Conservation (phyloP, 306 rosid species). For the Fragaria vesca region DNA sequence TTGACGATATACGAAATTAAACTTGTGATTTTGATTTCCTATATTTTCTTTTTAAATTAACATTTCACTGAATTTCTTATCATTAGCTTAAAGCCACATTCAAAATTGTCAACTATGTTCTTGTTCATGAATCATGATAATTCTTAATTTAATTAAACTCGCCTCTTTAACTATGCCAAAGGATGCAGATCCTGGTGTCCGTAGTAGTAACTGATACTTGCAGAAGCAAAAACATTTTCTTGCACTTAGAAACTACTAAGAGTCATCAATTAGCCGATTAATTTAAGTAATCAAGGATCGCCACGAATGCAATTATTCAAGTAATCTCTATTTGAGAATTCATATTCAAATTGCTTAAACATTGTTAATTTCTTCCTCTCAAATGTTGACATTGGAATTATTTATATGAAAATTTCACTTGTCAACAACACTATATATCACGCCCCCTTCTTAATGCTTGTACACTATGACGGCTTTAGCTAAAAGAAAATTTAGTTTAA, state of each 20-base stretch:
- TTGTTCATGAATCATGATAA: background rate
- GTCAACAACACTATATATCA: constrained; percentile 1
- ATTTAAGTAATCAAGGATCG: background rate
- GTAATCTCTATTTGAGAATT: background rate
- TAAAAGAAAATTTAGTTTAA: background rate
- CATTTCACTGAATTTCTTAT: too few species aligned
- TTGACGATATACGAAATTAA: background rate
- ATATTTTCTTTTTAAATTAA: too few species aligned
- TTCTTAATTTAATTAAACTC: background rate
- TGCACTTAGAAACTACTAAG: background rate
- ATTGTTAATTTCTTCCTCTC: background rate
- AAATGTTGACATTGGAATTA: constrained; percentile 4
- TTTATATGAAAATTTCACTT: background rate
- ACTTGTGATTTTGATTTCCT: too few species aligned
- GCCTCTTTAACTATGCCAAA: background rate
- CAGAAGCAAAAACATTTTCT: background rate
- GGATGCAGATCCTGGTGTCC: background rate
- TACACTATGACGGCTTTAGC: constrained; percentile 12
- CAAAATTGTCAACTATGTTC: background rate
- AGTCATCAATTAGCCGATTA: background rate
- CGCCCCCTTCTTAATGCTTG: background rate
- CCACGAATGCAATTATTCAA: background rate
- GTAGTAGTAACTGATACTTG: background rate
- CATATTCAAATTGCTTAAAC: background rate
- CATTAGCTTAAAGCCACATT: background rate